phyloP scores from a whole-genome alignment of 352 stramenopile species.

The Phytophthora chlamydospora region DNA sequence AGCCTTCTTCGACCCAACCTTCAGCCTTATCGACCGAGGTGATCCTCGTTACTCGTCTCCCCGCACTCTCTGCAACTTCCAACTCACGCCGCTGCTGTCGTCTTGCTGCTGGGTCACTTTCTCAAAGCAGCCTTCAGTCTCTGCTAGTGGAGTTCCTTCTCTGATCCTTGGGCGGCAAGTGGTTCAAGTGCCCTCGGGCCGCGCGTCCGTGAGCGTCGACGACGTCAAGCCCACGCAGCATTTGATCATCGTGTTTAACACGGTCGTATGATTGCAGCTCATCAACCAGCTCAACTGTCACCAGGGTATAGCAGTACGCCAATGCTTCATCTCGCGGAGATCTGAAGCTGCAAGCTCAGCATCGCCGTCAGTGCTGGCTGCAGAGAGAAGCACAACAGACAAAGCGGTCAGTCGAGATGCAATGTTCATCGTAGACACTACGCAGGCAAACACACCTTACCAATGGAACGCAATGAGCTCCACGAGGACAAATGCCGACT shows the following conservation, averaged over 20 bases:
- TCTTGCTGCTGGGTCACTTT: too few species aligned
- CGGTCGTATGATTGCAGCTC: slow-evolving; percentile 95
- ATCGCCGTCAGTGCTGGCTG: too few species aligned
- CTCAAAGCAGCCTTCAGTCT: too few species aligned
- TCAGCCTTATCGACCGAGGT: too few species aligned
- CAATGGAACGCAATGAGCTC: background rate
- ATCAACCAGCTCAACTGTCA: slow-evolving; percentile 72
- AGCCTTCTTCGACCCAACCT: too few species aligned
- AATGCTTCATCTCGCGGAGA: slow-evolving; percentile 92
- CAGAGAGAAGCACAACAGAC: too few species aligned
- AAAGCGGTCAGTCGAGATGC: too few species aligned
- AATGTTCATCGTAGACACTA: too few species aligned
- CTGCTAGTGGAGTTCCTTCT: slow-evolving; percentile 36
- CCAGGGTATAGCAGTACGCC: slow-evolving; percentile 76
- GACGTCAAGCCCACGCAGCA: slow-evolving; percentile 75
- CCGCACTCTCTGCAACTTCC: too few species aligned
- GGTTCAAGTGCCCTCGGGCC: slow-evolving; percentile 48
- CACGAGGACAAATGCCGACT: background rate
- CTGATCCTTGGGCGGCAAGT: slow-evolving; percentile 65
- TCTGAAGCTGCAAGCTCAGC: slow-evolving; percentile 42
- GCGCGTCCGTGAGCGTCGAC: slow-evolving; percentile 36
- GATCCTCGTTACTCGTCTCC: too few species aligned
- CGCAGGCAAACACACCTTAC: background rate
- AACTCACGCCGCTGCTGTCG: too few species aligned
- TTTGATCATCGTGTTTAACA: slow-evolving; percentile 96